Evolutionary conservation across 257 asterid species (phyloP), one percentile per base, ranked within the genome.

Genomic region (Solanum infundibuliforme): DNA sequence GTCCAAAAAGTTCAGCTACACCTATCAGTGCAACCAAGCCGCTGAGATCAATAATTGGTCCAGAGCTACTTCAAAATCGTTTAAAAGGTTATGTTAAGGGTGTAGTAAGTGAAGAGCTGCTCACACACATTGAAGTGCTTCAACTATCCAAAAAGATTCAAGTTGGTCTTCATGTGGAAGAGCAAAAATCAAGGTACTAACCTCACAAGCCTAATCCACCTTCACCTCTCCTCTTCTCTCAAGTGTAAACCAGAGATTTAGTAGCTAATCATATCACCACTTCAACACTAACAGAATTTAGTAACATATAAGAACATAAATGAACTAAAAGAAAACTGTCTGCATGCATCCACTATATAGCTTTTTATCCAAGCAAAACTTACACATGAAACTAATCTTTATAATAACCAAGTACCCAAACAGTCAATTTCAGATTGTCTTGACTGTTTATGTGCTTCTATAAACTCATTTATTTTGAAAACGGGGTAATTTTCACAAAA

Each of bases 81-180:
- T 55, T 90, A 74, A 95, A 89, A 90, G 97, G 98, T 38, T 95
- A 94, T 87, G 94, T 93, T 3, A 96, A 92, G 89, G 98, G 98
- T 72, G 92, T 88, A 29, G 87, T 89, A 76, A 92, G 91, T 83
- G 95, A 93, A 13, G 97, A 92, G 72, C 89, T 97, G 90, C 99
- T 97, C 89, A 92, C 96, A 58, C 99, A 97, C 83, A 85, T 91
- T 11, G 93, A 95, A 91, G 99, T 97, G 25, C 94, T 97, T 82
- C 98, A 91, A 75, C 94, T 97, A 20, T 97, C 99, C 0, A 91
- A 92, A 73, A 93, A 90, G 85, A 95, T 97, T 31, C 92, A 95
- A 91, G 90, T 87, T 7, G 98, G 99, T 34, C 93, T 95, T 87
- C 84, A 82, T 85, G 84, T 97, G 91, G 96, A 97, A 85, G 98